phyloP scores from a whole-genome alignment of 164 flowering plant species.

The Nymphaea thermarum region DNA sequence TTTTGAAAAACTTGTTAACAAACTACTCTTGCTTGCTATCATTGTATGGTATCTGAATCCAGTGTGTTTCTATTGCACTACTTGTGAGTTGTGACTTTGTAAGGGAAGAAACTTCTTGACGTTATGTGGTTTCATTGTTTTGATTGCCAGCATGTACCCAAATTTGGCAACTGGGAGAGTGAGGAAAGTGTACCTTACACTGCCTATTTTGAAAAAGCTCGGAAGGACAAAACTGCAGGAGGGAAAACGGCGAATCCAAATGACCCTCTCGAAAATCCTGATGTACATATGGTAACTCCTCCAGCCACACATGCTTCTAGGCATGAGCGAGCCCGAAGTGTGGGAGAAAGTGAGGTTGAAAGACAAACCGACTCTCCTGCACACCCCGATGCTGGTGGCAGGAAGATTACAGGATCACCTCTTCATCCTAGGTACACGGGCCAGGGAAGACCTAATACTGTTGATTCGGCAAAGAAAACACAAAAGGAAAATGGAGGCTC shows the following conservation, averaged over 20 bases:
- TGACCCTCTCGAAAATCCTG: slow-evolving; percentile 1
- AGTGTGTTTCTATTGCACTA: background rate
- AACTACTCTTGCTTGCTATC: background rate
- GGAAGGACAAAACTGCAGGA: background rate
- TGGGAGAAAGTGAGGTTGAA: background rate
- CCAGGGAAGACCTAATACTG: background rate
- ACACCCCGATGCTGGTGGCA: slow-evolving; percentile 11
- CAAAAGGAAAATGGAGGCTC: slow-evolving; percentile 22
- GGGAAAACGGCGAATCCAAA: background rate
- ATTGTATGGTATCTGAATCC: background rate
- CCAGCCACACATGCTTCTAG: slow-evolving; percentile 1
- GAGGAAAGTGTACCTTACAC: slow-evolving; percentile 2
- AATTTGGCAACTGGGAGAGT: slow-evolving; percentile 5
- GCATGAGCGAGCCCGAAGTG: background rate
- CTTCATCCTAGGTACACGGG: slow-evolving; percentile 3
- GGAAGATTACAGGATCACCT: slow-evolving; percentile 8
- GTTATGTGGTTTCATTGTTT: background rate
- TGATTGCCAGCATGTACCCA: slow-evolving; percentile 1
- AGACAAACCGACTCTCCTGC: background rate
- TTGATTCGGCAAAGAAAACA: slow-evolving; percentile 7
- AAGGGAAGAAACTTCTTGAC: background rate
- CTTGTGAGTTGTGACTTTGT: background rate
- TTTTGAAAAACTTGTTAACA: background rate
- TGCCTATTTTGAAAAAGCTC: slow-evolving; percentile 1
- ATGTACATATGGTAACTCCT: background rate